phyloP scores from a whole-genome alignment of 2,329 filamentous ascomycete genomes.

The Fusarium heterosporum region DNA sequence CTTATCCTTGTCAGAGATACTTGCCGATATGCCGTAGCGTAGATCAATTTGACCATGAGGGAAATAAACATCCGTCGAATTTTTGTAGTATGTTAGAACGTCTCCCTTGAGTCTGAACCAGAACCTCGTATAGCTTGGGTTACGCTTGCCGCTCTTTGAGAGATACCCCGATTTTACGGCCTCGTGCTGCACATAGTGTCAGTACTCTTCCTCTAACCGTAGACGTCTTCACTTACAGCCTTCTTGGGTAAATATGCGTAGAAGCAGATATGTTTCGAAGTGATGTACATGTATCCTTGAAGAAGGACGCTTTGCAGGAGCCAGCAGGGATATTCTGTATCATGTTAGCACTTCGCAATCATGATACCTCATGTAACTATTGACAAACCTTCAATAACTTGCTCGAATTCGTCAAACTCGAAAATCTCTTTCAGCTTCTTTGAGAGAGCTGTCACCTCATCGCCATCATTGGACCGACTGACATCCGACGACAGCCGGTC shows the following conservation, averaged over 20 bases:
- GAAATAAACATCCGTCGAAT: conserved; percentile 89
- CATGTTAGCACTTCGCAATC: conserved; percentile 27
- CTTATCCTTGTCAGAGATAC: conserved; percentile 79
- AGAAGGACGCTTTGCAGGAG: conserved; percentile 90
- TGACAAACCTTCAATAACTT: conserved; percentile 79
- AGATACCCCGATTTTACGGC: conserved; percentile 89
- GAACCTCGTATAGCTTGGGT: conserved; percentile 87
- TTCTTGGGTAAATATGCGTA: conserved; percentile 98
- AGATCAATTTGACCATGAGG: conserved; percentile 92
- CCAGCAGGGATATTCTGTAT: conserved; percentile 89
- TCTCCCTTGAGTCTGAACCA: conserved; percentile 96
- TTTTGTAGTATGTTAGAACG: conserved; percentile 88
- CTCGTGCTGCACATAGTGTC: conserved; percentile 64
- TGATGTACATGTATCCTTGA: conserved; percentile 97
- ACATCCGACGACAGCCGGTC: conserved; percentile 59
- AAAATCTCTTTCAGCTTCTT: conserved; percentile 85
- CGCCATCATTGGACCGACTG: conserved; percentile 49
- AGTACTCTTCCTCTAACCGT: conserved; percentile 9
- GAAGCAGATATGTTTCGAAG: conserved; percentile 91
- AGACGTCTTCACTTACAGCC: conserved; percentile 65
- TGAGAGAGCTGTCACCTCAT: conserved; percentile 70
- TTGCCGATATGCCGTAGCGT: conserved; percentile 90
- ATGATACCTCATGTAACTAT: background rate
- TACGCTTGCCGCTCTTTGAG: conserved; percentile 87
- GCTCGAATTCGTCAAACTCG: conserved; percentile 82